Percentiles rank a stretch among this genome's conserved stretches.
phyloP scores from a whole-genome alignment of 2,329 filamentous ascomycete genomes.

The Gaeumannomyces sp. region DNA sequence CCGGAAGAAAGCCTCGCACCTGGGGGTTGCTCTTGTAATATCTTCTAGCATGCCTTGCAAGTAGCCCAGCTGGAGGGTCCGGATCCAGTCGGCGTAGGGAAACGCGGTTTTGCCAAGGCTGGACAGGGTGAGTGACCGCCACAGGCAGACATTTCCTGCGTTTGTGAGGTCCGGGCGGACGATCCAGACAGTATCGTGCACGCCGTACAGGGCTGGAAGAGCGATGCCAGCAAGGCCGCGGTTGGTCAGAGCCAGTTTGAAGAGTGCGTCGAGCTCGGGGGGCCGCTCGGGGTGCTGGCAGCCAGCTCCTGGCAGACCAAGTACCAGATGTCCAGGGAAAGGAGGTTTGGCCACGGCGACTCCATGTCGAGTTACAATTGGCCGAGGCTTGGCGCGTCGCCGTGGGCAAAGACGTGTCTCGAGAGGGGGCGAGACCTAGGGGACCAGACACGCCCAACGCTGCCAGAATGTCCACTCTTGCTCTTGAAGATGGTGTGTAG shows the following conservation, averaged over 20 bases:
- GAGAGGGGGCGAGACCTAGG: too few species aligned
- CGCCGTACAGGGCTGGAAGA: conserved; percentile 54
- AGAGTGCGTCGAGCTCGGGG: conserved; percentile 54
- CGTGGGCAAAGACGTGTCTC: too few species aligned
- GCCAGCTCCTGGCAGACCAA: conserved; percentile 55
- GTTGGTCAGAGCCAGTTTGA: conserved; percentile 49
- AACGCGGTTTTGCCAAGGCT: conserved; percentile 56
- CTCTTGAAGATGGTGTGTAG: too few species aligned
- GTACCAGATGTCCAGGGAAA: conserved; percentile 55
- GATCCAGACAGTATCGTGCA: background rate
- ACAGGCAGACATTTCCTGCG: conserved; percentile 43
- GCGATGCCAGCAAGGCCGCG: conserved; percentile 52
- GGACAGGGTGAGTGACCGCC: conserved; percentile 63
- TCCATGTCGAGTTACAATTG: background rate
- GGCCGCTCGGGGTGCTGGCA: conserved; percentile 34
- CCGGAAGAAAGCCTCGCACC: too few species aligned
- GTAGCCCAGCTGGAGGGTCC: conserved; percentile 56
- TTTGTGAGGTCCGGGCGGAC: background rate
- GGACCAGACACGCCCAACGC: too few species aligned
- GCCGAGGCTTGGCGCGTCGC: too few species aligned
- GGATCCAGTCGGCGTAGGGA: conserved; percentile 65
- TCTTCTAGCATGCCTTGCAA: conserved; percentile 54
- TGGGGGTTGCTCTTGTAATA: conserved; percentile 22
- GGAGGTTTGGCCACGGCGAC: conserved; percentile 11
- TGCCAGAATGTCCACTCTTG: too few species aligned